phyloP scores from a whole-genome alignment of 176 grass and related monocot species.

The Phragmites australis region DNA sequence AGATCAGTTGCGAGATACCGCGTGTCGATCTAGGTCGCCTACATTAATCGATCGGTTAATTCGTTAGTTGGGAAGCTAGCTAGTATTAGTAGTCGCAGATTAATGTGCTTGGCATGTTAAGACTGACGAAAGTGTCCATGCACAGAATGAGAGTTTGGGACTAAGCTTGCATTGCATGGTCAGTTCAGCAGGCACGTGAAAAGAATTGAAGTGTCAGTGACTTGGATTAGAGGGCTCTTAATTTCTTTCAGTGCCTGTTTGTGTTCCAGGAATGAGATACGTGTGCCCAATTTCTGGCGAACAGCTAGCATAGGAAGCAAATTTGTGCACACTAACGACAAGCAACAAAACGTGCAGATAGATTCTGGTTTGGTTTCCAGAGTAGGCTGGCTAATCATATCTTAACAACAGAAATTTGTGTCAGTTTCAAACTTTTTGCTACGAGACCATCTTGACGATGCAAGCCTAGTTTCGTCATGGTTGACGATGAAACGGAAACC shows the following conservation, averaged over 20 bases:
- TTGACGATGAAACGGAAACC: no score
- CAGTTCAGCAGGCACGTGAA: constrained; percentile 5
- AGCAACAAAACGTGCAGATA: no score
- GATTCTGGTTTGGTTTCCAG: no score
- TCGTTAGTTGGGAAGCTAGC: not conserved
- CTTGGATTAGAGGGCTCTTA: not conserved
- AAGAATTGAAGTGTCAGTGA: not conserved
- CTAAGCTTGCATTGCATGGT: not conserved
- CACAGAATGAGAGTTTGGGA: no score
- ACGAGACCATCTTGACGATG: no score
- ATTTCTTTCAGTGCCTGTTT: not conserved
- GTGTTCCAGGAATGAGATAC: not conserved
- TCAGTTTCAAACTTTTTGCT: no score
- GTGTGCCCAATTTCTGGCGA: constrained; percentile 1
- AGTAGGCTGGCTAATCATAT: no score
- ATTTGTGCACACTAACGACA: no score
- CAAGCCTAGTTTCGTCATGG: no score
- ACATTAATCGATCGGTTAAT: not conserved
- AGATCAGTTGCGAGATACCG: not conserved
- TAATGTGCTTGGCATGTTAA: not conserved
- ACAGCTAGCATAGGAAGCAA: no score
- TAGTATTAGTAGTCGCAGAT: not conserved
- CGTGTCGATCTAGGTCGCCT: not conserved
- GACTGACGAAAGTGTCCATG: not conserved
- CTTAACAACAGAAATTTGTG: no score